Evolutionary conservation across 1,139 yeast species (phyloP), one percentile per base, ranked within the genome.

Genomic region (Sugiyamaella castrensis): DNA sequence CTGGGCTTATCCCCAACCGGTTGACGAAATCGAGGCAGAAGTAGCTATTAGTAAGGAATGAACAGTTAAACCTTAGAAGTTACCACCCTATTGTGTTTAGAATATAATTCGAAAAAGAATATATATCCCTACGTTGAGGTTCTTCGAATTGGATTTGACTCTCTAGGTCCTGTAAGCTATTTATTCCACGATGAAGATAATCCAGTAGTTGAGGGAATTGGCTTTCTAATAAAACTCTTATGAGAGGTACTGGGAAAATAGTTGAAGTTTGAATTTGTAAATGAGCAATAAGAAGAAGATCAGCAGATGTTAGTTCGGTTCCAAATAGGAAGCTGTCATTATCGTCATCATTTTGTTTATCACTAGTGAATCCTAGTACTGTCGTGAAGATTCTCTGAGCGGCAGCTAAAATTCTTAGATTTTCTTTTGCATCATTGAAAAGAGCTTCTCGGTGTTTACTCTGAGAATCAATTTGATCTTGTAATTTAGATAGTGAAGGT

Each of bases 351-450:
- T 9, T 12, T 13, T 33, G 32, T 13, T 34, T 5, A 19, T 19
- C 24, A 19, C 24, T 5, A 19, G 48, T 47, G 43, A 30, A 37
- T 5, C 32, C 40, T 13, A 35, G 15, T 12, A 47, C 43, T 12
- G 57, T 44, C 3, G 60, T 62, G 26, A 76, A 58, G 37, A 68
- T 67, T 13, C 63, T 64, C 37, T 71, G 70, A 16, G 78, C 63
- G 27, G 73, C 62, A 19, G 71, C 65, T 54, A 82, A 61, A 50
- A 85, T 79, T 53, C 70, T 72, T 64, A 82, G 69, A 31, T 80
- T 74, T 48, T 76, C 75, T 50, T 74, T 70, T 2, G 83, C 71
- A 55, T 78, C 81, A 57, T 74, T 72, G 46, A 80, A 54, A 1
- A 71, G 63, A 43, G 72, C 59, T 70, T 55, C 72, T 68, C 57